Percentiles rank a stretch among this genome's conserved stretches.
phyloP scores from a whole-genome alignment of 2,329 filamentous ascomycete species.

The Thelonectria rubi region DNA sequence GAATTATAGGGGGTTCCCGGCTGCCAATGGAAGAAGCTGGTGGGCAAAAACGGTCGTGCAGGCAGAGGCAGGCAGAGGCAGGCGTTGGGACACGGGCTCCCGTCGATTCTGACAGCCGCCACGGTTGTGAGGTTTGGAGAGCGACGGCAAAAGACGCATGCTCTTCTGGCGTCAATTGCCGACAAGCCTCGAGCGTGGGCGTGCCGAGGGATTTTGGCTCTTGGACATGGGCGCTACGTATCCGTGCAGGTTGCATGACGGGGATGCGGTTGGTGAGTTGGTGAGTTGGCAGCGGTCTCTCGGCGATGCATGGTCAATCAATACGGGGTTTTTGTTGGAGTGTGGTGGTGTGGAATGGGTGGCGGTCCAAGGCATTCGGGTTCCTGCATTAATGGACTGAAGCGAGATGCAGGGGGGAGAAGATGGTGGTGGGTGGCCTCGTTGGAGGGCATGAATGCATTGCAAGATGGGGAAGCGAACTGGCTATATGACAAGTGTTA shows the following conservation, averaged over 20 bases:
- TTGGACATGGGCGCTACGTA: neutral
- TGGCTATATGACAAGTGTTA: neutral
- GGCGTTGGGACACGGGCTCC: no score
- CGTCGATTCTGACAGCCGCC: no score
- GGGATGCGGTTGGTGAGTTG: no score
- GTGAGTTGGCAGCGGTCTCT: no score
- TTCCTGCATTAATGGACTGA: conserved; percentile 40
- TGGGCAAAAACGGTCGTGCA: conserved; percentile 13
- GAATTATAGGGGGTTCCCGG: conserved; percentile 6
- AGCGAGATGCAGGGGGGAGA: conserved; percentile 30
- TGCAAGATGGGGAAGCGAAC: neutral
- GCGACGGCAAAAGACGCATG: neutral
- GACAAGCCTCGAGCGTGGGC: neutral
- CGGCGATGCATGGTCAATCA: neutral
- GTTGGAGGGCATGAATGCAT: neutral
- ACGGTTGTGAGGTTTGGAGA: no score
- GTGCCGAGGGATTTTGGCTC: neutral
- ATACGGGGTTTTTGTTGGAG: conserved; percentile 2
- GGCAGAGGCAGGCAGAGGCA: conserved; percentile 1
- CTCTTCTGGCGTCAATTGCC: neutral
- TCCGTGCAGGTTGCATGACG: no score
- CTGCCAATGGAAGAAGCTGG: neutral
- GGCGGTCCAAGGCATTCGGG: conserved; percentile 24
- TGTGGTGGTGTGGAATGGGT: conserved; percentile 7
- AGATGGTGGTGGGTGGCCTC: conserved; percentile 24